Percentiles rank a stretch among this genome's conserved stretches.
phyloP scores from a whole-genome alignment of 345 rosid genomes.

The Pseudoturritis turrita region DNA sequence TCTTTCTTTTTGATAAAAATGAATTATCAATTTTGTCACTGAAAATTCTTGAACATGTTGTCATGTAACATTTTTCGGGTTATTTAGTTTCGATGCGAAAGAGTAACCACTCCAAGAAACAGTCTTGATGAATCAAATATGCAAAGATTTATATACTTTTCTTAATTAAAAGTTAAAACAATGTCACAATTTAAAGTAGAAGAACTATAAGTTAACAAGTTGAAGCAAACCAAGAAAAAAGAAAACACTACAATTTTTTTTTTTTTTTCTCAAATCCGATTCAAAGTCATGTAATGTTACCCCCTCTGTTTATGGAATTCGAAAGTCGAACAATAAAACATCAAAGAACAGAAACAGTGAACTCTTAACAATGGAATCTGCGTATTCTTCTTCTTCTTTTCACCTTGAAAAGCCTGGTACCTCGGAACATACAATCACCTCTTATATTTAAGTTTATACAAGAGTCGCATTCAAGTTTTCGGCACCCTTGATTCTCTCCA shows the following conservation, averaged over 20 bases:
- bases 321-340: neutral
- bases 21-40: neutral
- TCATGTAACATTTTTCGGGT: neutral
- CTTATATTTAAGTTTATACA: neutral
- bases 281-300: no score
- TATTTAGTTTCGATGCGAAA: neutral
- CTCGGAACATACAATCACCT: neutral
- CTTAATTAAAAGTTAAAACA: neutral
- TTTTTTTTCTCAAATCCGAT: no score
- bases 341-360: neutral
- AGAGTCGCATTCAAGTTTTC: neutral
- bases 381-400: neutral
- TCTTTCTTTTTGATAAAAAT: no score
- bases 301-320: neutral
- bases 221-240: neutral
- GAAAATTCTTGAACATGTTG: neutral
- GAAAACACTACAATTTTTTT: no score
- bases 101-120: neutral
- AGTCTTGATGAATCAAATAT: neutral
- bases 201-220: neutral
- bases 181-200: neutral
- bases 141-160: neutral
- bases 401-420: neutral
- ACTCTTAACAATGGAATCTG: neutral
- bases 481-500: neutral